Conservation (phyloP, 495 filamentous ascomycete species). For the Trypethelium eluteriae region DNA sequence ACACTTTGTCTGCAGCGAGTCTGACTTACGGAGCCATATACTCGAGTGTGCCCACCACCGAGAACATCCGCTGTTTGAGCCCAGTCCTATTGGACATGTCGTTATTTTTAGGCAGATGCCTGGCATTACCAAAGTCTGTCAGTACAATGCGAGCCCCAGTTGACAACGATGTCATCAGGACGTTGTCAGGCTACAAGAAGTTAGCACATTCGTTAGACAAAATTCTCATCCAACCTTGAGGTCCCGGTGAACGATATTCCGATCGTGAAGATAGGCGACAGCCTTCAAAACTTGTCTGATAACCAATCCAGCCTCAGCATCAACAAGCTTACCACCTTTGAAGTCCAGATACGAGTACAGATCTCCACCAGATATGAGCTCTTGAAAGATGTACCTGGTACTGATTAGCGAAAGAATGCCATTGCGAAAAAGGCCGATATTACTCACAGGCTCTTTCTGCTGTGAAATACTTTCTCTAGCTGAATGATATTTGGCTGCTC, state of each 20-base stretch:
- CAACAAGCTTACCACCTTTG: constrained; percentile 41
- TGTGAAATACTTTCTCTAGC: constrained; percentile 39
- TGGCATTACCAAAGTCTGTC: constrained; percentile 66
- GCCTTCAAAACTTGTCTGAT: constrained; percentile 54
- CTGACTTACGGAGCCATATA: constrained; percentile 64
- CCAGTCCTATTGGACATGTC: constrained; percentile 1
- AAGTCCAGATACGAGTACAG: constrained; percentile 53
- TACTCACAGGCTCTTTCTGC: constrained; percentile 30
- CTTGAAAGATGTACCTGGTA: constrained; percentile 36
- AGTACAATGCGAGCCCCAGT: constrained; percentile 50
- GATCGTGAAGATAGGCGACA: constrained; percentile 51
- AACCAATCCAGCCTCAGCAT: constrained; percentile 49
- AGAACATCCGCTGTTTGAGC: constrained; percentile 48
- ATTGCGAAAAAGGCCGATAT: not conserved
- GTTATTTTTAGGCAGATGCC: constrained; percentile 28
- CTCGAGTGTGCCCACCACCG: constrained; percentile 54
- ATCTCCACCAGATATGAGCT: constrained; percentile 53
- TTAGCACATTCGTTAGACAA: not conserved
- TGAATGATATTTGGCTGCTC: constrained; percentile 42
- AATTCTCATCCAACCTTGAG: constrained; percentile 40
- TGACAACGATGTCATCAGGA: constrained; percentile 48
- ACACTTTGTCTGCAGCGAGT: too few relatives aligned
- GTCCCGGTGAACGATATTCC: constrained; percentile 55
- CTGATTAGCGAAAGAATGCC: not conserved
- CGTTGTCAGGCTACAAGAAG: constrained; percentile 48